These are phyloP conservation scores for Cadophora sp. DNA, from an alignment of 2,329 filamentous ascomycete genomes.

Conservation along the genomic window DNA sequence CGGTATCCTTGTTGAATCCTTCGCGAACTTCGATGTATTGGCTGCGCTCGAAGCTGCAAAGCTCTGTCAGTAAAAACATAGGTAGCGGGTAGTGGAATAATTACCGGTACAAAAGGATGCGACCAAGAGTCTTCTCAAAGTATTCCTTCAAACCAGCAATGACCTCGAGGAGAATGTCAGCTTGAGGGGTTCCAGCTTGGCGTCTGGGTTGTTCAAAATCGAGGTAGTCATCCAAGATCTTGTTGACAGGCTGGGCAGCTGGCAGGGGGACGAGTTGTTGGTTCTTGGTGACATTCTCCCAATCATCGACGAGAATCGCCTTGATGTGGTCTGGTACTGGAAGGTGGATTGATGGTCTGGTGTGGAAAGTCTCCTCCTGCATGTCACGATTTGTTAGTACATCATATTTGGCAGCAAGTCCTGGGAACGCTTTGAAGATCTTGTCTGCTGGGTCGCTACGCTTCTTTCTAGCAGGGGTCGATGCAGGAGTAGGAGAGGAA, in stretches of 20 bases:
- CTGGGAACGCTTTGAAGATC: not conserved
- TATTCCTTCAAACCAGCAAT: conserved; percentile 88
- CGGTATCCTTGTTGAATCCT: conserved; percentile 67
- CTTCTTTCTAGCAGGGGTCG: not conserved
- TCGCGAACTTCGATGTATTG: conserved; percentile 84
- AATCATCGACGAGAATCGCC: conserved; percentile 93
- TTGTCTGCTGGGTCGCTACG: not conserved
- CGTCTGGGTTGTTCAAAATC: conserved; percentile 72
- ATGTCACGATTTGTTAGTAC: conserved; percentile 18
- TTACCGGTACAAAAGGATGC: conserved; percentile 84
- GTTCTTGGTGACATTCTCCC: conserved; percentile 98
- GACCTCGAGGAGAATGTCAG: conserved; percentile 90
- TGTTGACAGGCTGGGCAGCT: conserved; percentile 73
- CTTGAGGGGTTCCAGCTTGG: conserved; percentile 69
- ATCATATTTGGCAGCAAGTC: conserved; percentile 9
- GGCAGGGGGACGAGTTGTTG: conserved; percentile 88
- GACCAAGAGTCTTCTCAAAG: conserved; percentile 88
- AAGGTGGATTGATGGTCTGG: conserved; percentile 84
- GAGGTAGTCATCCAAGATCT: conserved; percentile 83
- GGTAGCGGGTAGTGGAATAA: conserved; percentile 28
- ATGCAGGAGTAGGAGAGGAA: not conserved
- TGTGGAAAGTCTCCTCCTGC: conserved; percentile 88
- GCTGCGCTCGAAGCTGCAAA: conserved; percentile 80
- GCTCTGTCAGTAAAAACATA: conserved; percentile 34
- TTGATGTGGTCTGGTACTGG: conserved; percentile 89